Base-by-base conservation (phyloP, 73 alveolate genomes). In the Symbiodinium pilosum region DNA sequence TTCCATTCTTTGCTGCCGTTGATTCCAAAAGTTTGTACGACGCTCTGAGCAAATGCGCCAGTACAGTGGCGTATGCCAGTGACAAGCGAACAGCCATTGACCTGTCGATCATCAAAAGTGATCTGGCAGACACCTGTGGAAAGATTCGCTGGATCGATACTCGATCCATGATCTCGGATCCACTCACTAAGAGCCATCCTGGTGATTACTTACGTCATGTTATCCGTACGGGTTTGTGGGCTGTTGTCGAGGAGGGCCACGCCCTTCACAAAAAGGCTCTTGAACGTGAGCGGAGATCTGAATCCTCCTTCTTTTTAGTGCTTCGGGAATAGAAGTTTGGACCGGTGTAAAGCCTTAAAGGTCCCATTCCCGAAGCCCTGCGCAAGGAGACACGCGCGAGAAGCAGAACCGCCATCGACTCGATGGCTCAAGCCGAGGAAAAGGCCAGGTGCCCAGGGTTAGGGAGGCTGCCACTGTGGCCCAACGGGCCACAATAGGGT, bases 111-210 rank as follows among this genome's bases (percentile, higher is more conserved):
- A 86, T 47, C 52, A 86, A 86, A 41, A 42, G 68, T 7, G 93
- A 86, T 40, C 7, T 86, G 51, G 18, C 26, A 20, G 59, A 86
- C 16, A 64, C 77, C n/a, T 21, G 36, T 34, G 94, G 94, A 0
- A 51, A 32, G 30, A 52, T 86, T 14, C 94, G 94, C 4, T 86
- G 94, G 94, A 54, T 87, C 42, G 94, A 87, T 26, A 77, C 84
- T 2, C 52, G 94, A 5, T 20, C 84, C 34, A 87, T 87, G 94
- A 4, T 87, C 0, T 41, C 94, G 20, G 94, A 87, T 51, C 38
- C 64, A 0, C 42, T 87, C 3, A 87, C 94, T 43, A 52, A 87
- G 59, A 36, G 30, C 0, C 28, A 20, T 21, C 41, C 41, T 5
- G 36, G 84, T 20, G 84, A 87, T 8, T 24, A 36, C 1, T 40